phyloP scores from a whole-genome alignment of 2,329 filamentous ascomycete species.

The Trichoderma atrobrunneum region DNA sequence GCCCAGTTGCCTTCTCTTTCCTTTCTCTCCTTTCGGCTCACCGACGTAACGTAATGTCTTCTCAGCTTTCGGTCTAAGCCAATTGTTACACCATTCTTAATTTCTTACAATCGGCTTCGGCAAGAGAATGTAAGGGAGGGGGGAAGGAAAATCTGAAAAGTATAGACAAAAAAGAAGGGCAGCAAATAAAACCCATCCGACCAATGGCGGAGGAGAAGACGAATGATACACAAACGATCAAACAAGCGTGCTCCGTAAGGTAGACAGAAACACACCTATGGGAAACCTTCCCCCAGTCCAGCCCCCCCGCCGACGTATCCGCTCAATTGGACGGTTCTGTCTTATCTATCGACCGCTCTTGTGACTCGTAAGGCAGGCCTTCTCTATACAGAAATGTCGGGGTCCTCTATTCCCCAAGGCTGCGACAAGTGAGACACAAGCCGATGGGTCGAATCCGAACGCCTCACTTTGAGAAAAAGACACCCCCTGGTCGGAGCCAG shows the following conservation, averaged over 20 bases:
- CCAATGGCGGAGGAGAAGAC: background rate
- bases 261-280: background rate
- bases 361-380: background rate
- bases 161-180: background rate
- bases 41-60: background rate
- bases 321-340: background rate
- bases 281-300: background rate
- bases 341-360: slow-evolving; percentile 15
- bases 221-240: background rate
- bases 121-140: background rate
- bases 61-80: background rate
- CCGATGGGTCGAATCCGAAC: background rate
- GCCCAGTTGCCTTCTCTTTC: background rate
- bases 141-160: background rate
- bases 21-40: background rate
- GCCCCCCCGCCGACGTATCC: background rate
- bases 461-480: background rate
- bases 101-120: background rate
- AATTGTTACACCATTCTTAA: background rate
- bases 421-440: background rate
- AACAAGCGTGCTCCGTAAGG: background rate
- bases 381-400: slow-evolving; percentile 3
- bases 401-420: slow-evolving; percentile 1
- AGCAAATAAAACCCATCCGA: background rate
- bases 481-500: background rate